Evolutionary conservation across 2,329 filamentous ascomycete genomes (phyloP).

Genomic region (Helotiales sp.): DNA sequence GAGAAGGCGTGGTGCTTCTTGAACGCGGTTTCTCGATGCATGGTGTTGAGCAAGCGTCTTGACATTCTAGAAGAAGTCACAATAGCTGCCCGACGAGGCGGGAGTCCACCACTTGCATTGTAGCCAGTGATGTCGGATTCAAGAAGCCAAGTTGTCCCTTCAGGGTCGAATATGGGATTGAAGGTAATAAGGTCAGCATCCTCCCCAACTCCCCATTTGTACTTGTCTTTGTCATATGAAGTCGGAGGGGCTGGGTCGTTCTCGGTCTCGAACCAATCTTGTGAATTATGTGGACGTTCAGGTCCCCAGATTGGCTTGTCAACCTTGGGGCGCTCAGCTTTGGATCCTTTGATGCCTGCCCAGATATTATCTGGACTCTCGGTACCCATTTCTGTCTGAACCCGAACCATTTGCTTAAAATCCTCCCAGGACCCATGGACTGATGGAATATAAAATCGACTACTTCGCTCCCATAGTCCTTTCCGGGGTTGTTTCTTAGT

Average conservation of each 20-base stretch:
- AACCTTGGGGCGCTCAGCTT: constrained; percentile 43
- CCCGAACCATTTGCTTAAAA: constrained; percentile 76
- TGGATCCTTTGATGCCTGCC: constrained; percentile 53
- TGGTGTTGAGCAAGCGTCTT: constrained; percentile 76
- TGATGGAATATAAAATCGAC: constrained; percentile 76
- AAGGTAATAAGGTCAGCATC: constrained; percentile 91
- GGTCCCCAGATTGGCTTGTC: constrained; percentile 85
- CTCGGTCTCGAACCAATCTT: constrained; percentile 74
- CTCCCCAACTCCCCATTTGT: constrained; percentile 86
- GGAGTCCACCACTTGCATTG: constrained; percentile 66
- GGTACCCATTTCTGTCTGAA: constrained; percentile 74
- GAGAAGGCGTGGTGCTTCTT: constrained; percentile 90
- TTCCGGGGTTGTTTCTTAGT: constrained; percentile 75
- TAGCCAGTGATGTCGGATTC: constrained; percentile 85
- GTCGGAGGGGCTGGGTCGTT: constrained; percentile 77
- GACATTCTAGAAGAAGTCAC: constrained; percentile 88
- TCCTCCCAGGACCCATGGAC: constrained; percentile 81
- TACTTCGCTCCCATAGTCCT: constrained; percentile 80
- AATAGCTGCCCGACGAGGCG: constrained; percentile 81
- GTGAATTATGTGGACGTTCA: constrained; percentile 66
- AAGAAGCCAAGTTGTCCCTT: constrained; percentile 83
- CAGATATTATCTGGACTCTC: constrained; percentile 70
- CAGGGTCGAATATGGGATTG: constrained; percentile 89
- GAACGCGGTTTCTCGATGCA: constrained; percentile 88
- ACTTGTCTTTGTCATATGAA: constrained; percentile 77